Conservation (phyloP, 192 early-diverging fungal species). For the Chytriomyces sp. region DNA sequence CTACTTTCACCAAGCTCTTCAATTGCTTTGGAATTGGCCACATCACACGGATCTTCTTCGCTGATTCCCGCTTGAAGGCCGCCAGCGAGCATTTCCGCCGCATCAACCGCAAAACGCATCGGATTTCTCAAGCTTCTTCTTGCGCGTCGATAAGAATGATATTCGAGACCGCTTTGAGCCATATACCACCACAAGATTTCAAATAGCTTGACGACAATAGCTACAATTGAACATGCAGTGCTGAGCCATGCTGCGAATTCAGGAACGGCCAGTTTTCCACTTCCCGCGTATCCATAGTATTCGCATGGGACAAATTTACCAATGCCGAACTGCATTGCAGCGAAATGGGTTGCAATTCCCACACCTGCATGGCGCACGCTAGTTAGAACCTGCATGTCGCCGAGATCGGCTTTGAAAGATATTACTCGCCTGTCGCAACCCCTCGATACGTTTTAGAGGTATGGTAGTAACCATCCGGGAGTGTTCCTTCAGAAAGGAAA, state of each 20-base stretch:
- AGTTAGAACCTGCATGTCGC: background rate
- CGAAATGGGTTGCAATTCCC: conserved; percentile 20
- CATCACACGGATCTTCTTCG: conserved; percentile 23
- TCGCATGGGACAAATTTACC: conserved; percentile 4
- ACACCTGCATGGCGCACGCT: background rate
- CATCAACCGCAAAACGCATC: conserved; percentile 26
- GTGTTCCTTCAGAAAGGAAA: conserved; percentile 17
- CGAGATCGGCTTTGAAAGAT: background rate
- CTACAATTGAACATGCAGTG: background rate
- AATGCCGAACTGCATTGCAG: conserved; percentile 5
- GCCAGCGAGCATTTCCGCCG: conserved; percentile 20
- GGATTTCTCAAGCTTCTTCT: conserved; percentile 7
- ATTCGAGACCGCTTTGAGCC: conserved; percentile 7
- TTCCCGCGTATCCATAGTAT: conserved; percentile 21
- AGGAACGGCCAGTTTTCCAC: conserved; percentile 12
- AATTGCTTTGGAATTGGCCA: conserved; percentile 7
- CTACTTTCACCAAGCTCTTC: conserved; percentile 6
- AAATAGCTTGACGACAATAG: conserved; percentile 15
- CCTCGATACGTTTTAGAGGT: conserved; percentile 12
- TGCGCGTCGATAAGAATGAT: conserved; percentile 7
- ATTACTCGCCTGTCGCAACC: conserved; percentile 2
- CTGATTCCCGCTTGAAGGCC: conserved; percentile 10
- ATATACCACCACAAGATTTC: conserved; percentile 33
- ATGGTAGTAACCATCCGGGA: conserved; percentile 27
- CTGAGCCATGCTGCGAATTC: background rate